Evolutionary conservation across 805 yeast species (phyloP).

Genomic region (Kodamaea lidongshanica): DNA sequence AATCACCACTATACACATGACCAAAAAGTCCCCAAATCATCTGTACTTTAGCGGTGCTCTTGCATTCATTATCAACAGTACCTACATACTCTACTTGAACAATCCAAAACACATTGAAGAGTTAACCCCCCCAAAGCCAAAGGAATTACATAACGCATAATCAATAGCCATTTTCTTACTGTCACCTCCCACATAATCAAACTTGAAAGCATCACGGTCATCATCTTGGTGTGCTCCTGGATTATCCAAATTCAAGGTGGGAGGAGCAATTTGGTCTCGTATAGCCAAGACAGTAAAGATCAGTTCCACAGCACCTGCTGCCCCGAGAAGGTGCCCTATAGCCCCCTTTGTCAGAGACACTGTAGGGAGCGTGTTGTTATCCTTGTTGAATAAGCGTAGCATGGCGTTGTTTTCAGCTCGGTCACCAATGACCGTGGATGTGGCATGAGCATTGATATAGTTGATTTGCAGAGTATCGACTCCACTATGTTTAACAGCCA

Average conservation of each 20-base stretch:
- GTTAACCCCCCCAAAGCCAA: constrained; percentile 98
- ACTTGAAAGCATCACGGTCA: constrained; percentile 36
- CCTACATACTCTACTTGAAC: too few relatives aligned
- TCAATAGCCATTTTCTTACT: constrained; percentile 37
- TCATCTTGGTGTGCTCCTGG: constrained; percentile 43
- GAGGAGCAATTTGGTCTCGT: constrained; percentile 56
- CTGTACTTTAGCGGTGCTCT: too few relatives aligned
- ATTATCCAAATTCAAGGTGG: constrained; percentile 65
- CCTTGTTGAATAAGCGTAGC: constrained; percentile 37
- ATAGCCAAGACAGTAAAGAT: constrained; percentile 71
- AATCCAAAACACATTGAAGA: constrained; percentile 64
- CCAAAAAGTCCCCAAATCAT: too few relatives aligned
- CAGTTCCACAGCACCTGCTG: constrained; percentile 92
- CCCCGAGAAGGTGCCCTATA: constrained; percentile 91
- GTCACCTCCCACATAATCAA: constrained; percentile 52
- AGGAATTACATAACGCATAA: constrained; percentile 78
- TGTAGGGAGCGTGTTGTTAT: constrained; percentile 32
- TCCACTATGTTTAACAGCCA: constrained; percentile 56
- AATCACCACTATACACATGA: too few relatives aligned
- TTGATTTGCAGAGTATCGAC: constrained; percentile 47
- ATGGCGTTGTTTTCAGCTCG: constrained; percentile 80
- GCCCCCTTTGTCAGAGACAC: constrained; percentile 88
- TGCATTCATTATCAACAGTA: too few relatives aligned
- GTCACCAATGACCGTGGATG: constrained; percentile 88
- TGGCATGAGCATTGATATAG: constrained; percentile 94